Conservation (phyloP, 2,329 filamentous ascomycete genomes). For the Curvularia verruculosa region DNA sequence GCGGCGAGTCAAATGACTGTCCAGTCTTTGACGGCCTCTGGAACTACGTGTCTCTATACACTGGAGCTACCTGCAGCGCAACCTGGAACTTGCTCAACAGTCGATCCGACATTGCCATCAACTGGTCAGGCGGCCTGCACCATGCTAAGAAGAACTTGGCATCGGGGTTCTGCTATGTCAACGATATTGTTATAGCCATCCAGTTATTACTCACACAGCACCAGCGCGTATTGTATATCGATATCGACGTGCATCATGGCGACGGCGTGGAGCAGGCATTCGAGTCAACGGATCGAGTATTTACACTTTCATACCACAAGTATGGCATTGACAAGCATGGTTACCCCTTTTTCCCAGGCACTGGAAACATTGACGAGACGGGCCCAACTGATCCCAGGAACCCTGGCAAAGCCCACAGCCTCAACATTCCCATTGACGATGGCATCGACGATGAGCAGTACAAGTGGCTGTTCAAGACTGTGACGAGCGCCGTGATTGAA, state of each 20-base stretch:
- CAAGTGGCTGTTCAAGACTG: conserved; percentile 78
- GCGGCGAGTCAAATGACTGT: conserved; percentile 75
- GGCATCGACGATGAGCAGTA: conserved; percentile 93
- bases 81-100: conserved; percentile 84
- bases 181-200: conserved; percentile 95
- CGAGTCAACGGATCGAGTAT: conserved; percentile 85
- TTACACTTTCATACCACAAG: conserved; percentile 96
- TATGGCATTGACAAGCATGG: conserved; percentile 71
- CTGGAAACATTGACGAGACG: conserved; percentile 83
- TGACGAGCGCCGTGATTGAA: conserved; percentile 78
- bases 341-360: conserved; percentile 82
- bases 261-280: conserved; percentile 92
- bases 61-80: conserved; percentile 87
- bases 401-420: conserved; percentile 82
- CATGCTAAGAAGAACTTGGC: conserved; percentile 95
- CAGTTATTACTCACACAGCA: conserved; percentile 83
- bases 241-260: conserved; percentile 91
- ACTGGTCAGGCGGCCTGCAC: conserved; percentile 95
- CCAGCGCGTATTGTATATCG: conserved; percentile 89
- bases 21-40: conserved; percentile 95
- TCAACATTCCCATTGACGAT: conserved; percentile 90
- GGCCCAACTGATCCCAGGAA: conserved; percentile 84
- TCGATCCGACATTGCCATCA: conserved; percentile 93
- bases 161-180: conserved; percentile 97
- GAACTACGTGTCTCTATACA: conserved; percentile 93